Evolutionary conservation across 305 asterid genomes (phyloP).

Genomic region (Coffea humblotiana): DNA sequence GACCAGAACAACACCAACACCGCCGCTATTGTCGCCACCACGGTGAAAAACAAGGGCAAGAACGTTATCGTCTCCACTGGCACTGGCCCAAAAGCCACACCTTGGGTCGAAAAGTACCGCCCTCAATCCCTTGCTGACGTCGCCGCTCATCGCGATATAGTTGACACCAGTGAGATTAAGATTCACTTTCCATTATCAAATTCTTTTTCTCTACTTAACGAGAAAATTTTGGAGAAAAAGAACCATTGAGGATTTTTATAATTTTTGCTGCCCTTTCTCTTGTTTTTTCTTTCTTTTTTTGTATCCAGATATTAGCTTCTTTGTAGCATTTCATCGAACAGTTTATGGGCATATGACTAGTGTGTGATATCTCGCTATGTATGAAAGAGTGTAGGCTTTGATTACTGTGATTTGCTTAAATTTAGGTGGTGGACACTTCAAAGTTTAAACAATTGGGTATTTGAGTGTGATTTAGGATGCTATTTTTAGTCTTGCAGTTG

Average conservation of each 20-base stretch:
- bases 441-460: not conserved
- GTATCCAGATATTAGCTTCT: not conserved
- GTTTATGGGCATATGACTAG: constrained; percentile 16
- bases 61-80: constrained; percentile 40
- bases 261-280: not conserved
- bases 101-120: constrained; percentile 98
- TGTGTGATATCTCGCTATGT: not conserved
- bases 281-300: not conserved
- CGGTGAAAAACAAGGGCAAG: constrained; percentile 57
- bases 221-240: too few relatives aligned
- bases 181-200: not conserved
- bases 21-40: not conserved
- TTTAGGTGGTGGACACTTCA: not conserved
- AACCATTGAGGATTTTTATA: too few relatives aligned
- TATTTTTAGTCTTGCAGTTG: not conserved
- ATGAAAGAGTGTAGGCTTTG: constrained; percentile 1
- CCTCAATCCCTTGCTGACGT: constrained; percentile 95
- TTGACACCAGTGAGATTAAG: constrained; percentile 63
- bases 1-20: constrained; percentile 29
- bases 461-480: not conserved
- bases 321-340: constrained; percentile 31
- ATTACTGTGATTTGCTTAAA: not conserved
- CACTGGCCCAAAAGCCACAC: constrained; percentile 61
- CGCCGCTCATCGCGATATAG: constrained; percentile 94
- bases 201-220: not conserved